phyloP scores from a whole-genome alignment of 2,329 filamentous ascomycete genomes.

The Cercospora sp. region DNA sequence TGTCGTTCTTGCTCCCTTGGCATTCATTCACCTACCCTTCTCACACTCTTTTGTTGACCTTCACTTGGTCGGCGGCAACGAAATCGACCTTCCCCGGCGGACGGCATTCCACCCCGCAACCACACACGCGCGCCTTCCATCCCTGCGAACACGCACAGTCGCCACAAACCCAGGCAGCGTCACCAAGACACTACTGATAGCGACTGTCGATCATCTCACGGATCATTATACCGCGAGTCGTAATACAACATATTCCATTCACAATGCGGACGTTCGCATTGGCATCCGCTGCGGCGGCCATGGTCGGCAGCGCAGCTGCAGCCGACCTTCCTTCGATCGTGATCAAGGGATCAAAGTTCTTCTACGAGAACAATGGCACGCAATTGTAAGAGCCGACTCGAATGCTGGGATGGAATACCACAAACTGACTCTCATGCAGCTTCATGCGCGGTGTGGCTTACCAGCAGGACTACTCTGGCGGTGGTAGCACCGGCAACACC shows the following conservation, averaged over 20 bases:
- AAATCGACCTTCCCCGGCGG: conserved; percentile 4
- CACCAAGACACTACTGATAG: conserved; percentile 1
- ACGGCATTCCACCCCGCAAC: background rate
- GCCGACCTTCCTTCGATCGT: conserved; percentile 64
- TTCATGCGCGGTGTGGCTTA: conserved; percentile 95
- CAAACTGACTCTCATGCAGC: conserved; percentile 40
- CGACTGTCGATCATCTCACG: background rate
- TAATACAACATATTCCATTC: background rate
- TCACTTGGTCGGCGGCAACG: background rate
- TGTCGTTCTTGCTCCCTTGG: conserved; percentile 24
- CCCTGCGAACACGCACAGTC: background rate
- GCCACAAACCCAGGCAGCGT: background rate
- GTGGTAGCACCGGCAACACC: conserved; percentile 43
- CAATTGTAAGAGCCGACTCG: conserved; percentile 58
- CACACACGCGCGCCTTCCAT: conserved; percentile 15
- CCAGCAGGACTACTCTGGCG: conserved; percentile 67
- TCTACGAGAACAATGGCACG: conserved; percentile 77
- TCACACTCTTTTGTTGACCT: conserved; percentile 4
- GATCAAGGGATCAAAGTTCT: conserved; percentile 85
- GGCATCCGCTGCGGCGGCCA: conserved; percentile 53
- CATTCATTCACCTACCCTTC: conserved; percentile 7
- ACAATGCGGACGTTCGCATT: conserved; percentile 56
- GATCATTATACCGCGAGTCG: conserved; percentile 5
- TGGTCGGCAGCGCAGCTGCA: conserved; percentile 44
- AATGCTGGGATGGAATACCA: background rate